Evolutionary conservation across 768 basidiomycete species (phyloP), one percentile per base, ranked within the genome.

Genomic region (Termitomyces sp.): DNA sequence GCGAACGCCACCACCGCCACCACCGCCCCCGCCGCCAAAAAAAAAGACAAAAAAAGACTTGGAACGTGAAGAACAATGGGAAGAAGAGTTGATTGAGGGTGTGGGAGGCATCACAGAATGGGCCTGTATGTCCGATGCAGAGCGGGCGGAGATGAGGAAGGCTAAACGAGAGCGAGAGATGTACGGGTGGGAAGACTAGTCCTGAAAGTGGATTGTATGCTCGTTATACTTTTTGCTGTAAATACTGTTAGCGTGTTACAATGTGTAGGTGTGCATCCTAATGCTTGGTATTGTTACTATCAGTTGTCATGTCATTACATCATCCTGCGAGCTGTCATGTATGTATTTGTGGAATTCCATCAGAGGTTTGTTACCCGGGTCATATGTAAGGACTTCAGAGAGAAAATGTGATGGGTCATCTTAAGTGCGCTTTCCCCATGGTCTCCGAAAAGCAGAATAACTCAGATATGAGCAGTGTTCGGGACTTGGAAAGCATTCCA

Each of bases 11-110:
- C 89, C 89, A 0, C 89, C 87, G 0, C 86, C 87, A 0, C 77
- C 75, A 2, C 89, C 89, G 0, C 81, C 83, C 4, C 84, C 83
- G 0, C 87, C 87, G 5, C 83, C 85, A 45, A 81, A 78, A 60
- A 88, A 84, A 71, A 91, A 91, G 75, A 85, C 82, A 51, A 90
- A 90, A 75, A 91, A 91, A 67, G 82, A 89, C 70, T 69, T 87
- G 23, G 81, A 84, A 64, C 70, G 80, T 64, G 89, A 91, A 70
- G 89, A 91, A 67, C 80, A 78, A 63, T 90, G 90, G 80, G 89
- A 91, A 66, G 82, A 88, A 67, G 89, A 92, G 70, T 70, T 91
- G 56, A 75, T 86, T 26, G 89, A 91, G 60, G 83, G 75, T 43
- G 73, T 87, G 3, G 87, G 88, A 11, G 89, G 88, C 17, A 81